A percentile compares a stretch with the other conserved stretches of the same genome.
Evolutionary conservation across 345 rosid species (phyloP).

Genomic region (Rhizophora apiculata): DNA sequence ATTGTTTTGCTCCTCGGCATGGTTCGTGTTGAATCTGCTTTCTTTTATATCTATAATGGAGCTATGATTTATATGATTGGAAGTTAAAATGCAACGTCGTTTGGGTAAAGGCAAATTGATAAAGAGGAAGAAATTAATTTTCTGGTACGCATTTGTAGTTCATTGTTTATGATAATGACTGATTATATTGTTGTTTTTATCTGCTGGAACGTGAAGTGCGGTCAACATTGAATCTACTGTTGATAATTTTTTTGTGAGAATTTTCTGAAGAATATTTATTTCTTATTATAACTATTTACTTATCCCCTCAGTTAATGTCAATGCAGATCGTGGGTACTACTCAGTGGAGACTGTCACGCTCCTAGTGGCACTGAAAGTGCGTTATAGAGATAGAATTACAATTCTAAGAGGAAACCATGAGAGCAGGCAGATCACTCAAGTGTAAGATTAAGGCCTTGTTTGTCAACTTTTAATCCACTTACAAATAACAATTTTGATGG

Average conservation of each 20-base stretch:
- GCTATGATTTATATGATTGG: too few relatives aligned
- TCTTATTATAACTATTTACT: background rate
- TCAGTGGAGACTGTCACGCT: conserved; percentile 99
- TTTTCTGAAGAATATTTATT: background rate
- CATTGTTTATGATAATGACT: background rate
- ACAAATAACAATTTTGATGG: background rate
- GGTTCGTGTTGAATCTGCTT: too few relatives aligned
- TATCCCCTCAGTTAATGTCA: conserved; percentile 10
- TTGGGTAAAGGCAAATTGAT: too few relatives aligned
- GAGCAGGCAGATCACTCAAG: conserved; percentile 99
- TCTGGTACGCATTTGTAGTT: background rate
- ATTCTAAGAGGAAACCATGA: conserved; percentile 97
- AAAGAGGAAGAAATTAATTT: too few relatives aligned
- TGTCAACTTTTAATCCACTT: background rate
- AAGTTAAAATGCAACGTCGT: too few relatives aligned
- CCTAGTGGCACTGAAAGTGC: conserved; percentile 92
- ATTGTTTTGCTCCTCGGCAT: too few relatives aligned
- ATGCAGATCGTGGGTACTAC: conserved; percentile 97
- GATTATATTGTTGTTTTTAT: too few relatives aligned
- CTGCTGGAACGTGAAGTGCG: too few relatives aligned
- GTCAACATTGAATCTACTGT: too few relatives aligned
- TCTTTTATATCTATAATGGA: too few relatives aligned
- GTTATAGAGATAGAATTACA: conserved; percentile 93
- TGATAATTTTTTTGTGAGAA: background rate
- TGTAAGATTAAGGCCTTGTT: conserved; percentile 50